These are phyloP conservation scores for Elongisporangium anandrum DNA, from an alignment of 352 stramenopile genomes.

Conservation along the genomic window DNA sequence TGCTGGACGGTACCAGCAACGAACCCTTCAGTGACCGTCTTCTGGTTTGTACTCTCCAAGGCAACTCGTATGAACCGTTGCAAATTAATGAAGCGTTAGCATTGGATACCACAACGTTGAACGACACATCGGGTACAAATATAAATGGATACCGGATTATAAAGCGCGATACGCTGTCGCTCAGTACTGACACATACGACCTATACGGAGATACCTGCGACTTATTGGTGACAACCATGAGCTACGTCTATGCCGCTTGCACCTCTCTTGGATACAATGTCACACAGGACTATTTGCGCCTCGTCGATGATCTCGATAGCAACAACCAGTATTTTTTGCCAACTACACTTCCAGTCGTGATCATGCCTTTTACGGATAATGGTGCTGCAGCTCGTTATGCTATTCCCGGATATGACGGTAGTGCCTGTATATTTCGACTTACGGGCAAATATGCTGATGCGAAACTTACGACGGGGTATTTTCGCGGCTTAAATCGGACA, in stretches of 20 bases:
- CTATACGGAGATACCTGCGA: slow-evolving; percentile 8
- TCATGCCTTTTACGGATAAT: slow-evolving; percentile 2
- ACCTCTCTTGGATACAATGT: slow-evolving; percentile 5
- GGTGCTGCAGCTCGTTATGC: not conserved
- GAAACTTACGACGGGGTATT: not conserved
- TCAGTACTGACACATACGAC: not conserved
- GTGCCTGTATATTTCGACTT: slow-evolving; percentile 6
- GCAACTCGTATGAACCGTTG: slow-evolving; percentile 28
- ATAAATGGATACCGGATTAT: slow-evolving; percentile 22
- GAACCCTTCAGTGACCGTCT: slow-evolving; percentile 41
- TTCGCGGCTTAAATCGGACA: not conserved
- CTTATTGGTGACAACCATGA: slow-evolving; percentile 17
- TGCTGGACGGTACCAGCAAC: slow-evolving; percentile 25
- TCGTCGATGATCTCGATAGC: slow-evolving; percentile 4
- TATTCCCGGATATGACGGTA: slow-evolving; percentile 1
- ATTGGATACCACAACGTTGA: not conserved
- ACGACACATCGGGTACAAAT: not conserved
- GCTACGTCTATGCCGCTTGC: slow-evolving; percentile 13
- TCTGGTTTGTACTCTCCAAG: slow-evolving; percentile 35
- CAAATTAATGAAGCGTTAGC: slow-evolving; percentile 30
- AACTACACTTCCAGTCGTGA: slow-evolving; percentile 4
- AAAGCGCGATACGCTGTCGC: not conserved
- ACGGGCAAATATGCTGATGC: not conserved
- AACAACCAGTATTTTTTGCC: not conserved
- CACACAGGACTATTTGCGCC: not conserved